phyloP scores from a whole-genome alignment of 768 basidiomycete genomes.

The Hysterangium stoloniferum region DNA sequence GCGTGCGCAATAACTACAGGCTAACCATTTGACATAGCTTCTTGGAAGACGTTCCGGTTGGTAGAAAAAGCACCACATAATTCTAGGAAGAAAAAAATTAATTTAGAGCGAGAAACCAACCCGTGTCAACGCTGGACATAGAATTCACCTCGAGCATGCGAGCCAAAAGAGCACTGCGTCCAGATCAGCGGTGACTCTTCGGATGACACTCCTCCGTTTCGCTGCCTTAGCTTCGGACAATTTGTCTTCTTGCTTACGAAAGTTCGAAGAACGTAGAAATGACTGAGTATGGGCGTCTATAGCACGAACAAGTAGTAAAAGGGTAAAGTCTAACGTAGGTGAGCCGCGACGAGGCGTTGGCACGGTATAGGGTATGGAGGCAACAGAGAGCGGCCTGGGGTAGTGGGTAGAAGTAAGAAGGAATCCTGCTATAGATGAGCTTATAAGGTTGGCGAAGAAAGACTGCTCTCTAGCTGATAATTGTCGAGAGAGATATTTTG shows the following conservation, averaged over 20 bases:
- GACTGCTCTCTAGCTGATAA: slow-evolving; percentile 39
- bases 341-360: slow-evolving; percentile 25
- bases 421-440: slow-evolving; percentile 47
- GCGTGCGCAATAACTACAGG: neutral
- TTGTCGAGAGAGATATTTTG: slow-evolving; percentile 15
- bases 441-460: slow-evolving; percentile 49
- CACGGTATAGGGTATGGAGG: slow-evolving; percentile 21
- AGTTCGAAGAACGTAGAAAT: neutral
- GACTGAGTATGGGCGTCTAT: slow-evolving; percentile 53
- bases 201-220: slow-evolving; percentile 22
- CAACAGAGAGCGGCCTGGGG: slow-evolving; percentile 22
- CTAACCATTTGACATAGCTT: slow-evolving; percentile 59
- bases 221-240: slow-evolving; percentile 1
- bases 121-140: slow-evolving; percentile 18
- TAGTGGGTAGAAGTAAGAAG: slow-evolving; percentile 47
- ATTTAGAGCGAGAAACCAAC: slow-evolving; percentile 7
- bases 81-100: slow-evolving; percentile 44
- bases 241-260: neutral
- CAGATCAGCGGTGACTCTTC: slow-evolving; percentile 35
- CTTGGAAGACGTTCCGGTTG: slow-evolving; percentile 43
- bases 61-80: slow-evolving; percentile 89
- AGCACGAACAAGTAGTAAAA: slow-evolving; percentile 63
- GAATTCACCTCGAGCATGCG: slow-evolving; percentile 59
- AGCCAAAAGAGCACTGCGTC: slow-evolving; percentile 74
- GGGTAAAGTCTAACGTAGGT: slow-evolving; percentile 59